Base-by-base conservation (phyloP, 2,329 filamentous ascomycete species). In the Ampelomyces quisqualis region DNA sequence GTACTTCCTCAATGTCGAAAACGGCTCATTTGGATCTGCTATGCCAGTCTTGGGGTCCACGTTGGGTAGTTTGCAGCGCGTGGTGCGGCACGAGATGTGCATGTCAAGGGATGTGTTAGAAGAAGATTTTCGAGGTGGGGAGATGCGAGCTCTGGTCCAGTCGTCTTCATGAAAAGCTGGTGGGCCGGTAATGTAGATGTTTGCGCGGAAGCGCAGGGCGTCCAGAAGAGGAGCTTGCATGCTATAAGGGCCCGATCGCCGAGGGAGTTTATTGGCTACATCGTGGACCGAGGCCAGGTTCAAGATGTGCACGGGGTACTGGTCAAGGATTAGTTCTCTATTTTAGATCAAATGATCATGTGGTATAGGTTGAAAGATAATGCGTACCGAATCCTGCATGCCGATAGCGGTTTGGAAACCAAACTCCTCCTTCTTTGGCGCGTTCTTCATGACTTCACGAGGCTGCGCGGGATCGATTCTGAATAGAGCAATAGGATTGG, bases 11-110 rank as follows among this genome's bases (percentile, higher is more conserved):
- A 86, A 68, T 0, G 82, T 79, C 38, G 68, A 71, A 55, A 82
- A 78, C 0, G 83, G 80, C 65, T 85, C 77, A 20, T 67, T 67
- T 1, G 51, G 51, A 57, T 84, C 79, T 15, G 75, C 74, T 26
- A 75, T 58, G n/a, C 78, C 85, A 5, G 73, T 81, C 13, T 72
- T 70, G 0, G 77, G 84, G 60, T 88, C 76, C 1, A 87, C 81
- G 52, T 88, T 88, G 14, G 84, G 84, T 53, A 89, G 64, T 53
- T 82, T 85, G 69, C 85, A 88, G 39, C 85, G 76, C 1, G 82
- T 80, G 1, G 84, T 86, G 20, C 84, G 78, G 55, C 82, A 84
- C 0, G 81, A 73, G 8, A 79, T 69, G 45, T 81, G 73, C 41
- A 77, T 78, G 10, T 72, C 71, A 2, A 47, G 26, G 1, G 72